Evolutionary conservation across 768 basidiomycete species (phyloP), one percentile per base, ranked within the genome.

Genomic region (Mycena metata): DNA sequence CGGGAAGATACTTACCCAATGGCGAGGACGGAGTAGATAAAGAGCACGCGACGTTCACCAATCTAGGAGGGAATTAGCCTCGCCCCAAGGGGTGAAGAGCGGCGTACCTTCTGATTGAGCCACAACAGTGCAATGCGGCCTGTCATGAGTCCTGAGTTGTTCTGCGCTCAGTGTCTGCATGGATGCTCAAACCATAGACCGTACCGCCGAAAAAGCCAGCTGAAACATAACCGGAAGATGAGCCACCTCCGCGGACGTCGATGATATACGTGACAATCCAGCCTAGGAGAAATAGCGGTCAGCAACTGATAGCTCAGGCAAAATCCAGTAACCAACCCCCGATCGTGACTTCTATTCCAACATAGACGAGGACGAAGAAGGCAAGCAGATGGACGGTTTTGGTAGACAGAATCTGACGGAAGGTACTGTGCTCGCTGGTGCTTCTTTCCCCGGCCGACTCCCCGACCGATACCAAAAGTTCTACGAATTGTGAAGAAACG

Each of bases 251-350:
- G 39, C 85, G 79, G 5, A 80, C 76, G 33, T 82, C 66, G 50
- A 83, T 82, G 23, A 86, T 76, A 64, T 84, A 92, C 0, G 91
- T 90, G 11, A 91, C 90, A 42, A 90, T 91, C 91, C 91, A 93
- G 4, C 91, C 90, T 89, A 52, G 41, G 50, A 6, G 5, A 33
- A 21, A 36, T 30, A 11, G 36, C 49, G 33, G 17, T 39, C 39
- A 39, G 39, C 39, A 39, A 39, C 11, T 2, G 15, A 15, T 39
- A 39, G 39, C 39, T 10, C 39, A 2, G 39, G 39, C 39, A 39
- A 39, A 39, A 39, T 30, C 30, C 3, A 39, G 39, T 2, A 39
- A 19, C n/a, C 12, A 36, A 83, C 86, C 85, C 65, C 86, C 86
- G 57, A 85, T 83, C 0, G 85, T 87, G 0, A 91, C 90, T 71